Percentiles rank a stretch among this genome's conserved stretches.
Evolutionary conservation across 257 asterid genomes (phyloP).

Genomic region (Voacanga thouarsii): DNA sequence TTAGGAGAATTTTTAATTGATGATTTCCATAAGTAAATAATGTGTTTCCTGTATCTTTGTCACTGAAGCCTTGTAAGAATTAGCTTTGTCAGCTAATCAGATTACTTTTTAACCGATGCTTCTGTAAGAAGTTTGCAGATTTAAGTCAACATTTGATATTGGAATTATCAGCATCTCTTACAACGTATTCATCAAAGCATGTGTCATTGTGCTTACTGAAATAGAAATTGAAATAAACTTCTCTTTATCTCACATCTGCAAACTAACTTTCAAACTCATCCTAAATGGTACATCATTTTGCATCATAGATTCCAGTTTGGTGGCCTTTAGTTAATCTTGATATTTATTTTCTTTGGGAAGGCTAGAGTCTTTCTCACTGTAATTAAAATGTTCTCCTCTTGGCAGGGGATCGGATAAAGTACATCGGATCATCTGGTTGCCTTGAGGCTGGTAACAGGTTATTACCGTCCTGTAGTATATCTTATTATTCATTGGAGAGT

Average conservation of each 20-base stretch:
- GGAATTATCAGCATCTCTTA: not conserved
- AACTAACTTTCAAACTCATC: not conserved
- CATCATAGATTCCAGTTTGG: not conserved
- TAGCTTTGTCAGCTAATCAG: not conserved
- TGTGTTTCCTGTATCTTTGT: not conserved
- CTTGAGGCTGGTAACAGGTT: conserved; percentile 73
- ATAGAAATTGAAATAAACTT: not conserved
- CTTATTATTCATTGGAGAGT: not conserved
- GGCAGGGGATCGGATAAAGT: conserved; percentile 93
- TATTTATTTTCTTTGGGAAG: not conserved
- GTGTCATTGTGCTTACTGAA: not conserved
- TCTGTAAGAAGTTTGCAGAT: not conserved
- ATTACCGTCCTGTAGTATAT: conserved; percentile 15
- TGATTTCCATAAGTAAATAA: not conserved
- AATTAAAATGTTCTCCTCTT: conserved; percentile 19
- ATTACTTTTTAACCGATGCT: not conserved
- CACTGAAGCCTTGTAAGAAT: not conserved
- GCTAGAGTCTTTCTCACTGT: not conserved
- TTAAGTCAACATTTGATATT: not conserved
- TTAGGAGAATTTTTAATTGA: not conserved
- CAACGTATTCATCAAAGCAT: not conserved
- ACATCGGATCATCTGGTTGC: conserved; percentile 62
- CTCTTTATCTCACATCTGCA: not conserved
- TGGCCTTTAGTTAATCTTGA: not conserved
- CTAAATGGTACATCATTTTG: not conserved